These are phyloP conservation scores for Pachyrhizus erosus DNA, from an alignment of 306 rosid genomes.

Conservation along the genomic window DNA sequence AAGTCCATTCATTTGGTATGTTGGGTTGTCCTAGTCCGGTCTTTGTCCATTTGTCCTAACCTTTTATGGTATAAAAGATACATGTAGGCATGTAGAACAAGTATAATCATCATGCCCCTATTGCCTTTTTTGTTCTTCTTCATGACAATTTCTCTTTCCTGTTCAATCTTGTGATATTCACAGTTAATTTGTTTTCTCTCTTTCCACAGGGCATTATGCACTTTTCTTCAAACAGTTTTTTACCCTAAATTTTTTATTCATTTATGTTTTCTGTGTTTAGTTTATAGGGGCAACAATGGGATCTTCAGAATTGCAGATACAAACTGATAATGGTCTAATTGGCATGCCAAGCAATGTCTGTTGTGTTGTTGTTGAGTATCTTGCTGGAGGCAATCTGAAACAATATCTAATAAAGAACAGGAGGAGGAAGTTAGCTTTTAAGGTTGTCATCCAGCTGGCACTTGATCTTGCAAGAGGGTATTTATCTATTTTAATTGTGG, in stretches of 20 bases:
- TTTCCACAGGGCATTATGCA: not conserved
- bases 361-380: conserved; percentile 97
- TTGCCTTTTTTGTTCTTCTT: not conserved
- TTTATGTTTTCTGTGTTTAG: conserved; percentile 52
- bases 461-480: conserved; percentile 99
- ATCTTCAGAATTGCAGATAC: conserved; percentile 85
- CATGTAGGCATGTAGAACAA: conserved; percentile 7
- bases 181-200: not conserved
- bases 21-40: conserved; percentile 9
- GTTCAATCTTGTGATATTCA: conserved; percentile 33
- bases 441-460: conserved; percentile 89
- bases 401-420: conserved; percentile 88
- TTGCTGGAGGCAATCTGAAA: conserved; percentile 85
- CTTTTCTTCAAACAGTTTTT: conserved; percentile 25
- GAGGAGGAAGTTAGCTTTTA: conserved; percentile 91
- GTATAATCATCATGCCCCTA: not conserved
- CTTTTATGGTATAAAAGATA: conserved; percentile 30
- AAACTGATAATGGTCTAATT: conserved; percentile 85
- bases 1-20: conserved; percentile 6
- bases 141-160: conserved; percentile 24
- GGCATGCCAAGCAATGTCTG: conserved; percentile 93
- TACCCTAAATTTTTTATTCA: not conserved
- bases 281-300: conserved; percentile 98
- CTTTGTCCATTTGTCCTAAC: not conserved
- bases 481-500: conserved; percentile 27